phyloP scores from a whole-genome alignment of 352 stramenopile species.

The Globisporangium spiculum region DNA sequence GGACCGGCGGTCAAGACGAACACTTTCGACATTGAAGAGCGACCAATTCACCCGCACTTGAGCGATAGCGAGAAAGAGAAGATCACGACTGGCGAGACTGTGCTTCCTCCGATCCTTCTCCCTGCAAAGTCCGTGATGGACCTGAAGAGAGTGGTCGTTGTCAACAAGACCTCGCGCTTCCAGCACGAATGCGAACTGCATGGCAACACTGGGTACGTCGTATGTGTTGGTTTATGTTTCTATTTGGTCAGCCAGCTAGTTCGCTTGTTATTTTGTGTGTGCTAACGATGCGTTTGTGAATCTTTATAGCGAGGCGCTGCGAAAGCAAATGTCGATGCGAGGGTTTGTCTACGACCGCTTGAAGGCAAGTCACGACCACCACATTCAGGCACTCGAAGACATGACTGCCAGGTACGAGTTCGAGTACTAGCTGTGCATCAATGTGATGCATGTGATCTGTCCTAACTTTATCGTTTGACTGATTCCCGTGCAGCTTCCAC shows the following conservation, averaged over 20 bases:
- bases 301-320: conserved; percentile 62
- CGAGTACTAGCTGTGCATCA: not conserved
- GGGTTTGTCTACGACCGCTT: conserved; percentile 86
- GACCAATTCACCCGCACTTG: conserved; percentile 13
- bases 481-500: conserved; percentile 43
- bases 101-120: conserved; percentile 40
- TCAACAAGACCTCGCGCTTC: conserved; percentile 88
- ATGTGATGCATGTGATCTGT: not conserved
- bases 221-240: not conserved
- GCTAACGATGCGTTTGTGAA: not conserved
- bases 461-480: not conserved
- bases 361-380: conserved; percentile 84
- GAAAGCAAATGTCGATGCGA: conserved; percentile 90
- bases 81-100: conserved; percentile 7
- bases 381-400: conserved; percentile 82
- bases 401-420: conserved; percentile 58
- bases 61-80: not conserved
- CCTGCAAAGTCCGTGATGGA: conserved; percentile 47
- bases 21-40: conserved; percentile 5
- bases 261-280: conserved; percentile 10
- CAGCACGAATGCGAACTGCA: conserved; percentile 84
- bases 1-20: conserved; percentile 19
- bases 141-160: conserved; percentile 81
- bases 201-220: conserved; percentile 68
- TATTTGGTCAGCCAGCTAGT: not conserved